Evolutionary conservation across 2,329 filamentous ascomycete species (phyloP), one percentile per base, ranked within the genome.

Genomic region (Pseudogymnoascus sp.): DNA sequence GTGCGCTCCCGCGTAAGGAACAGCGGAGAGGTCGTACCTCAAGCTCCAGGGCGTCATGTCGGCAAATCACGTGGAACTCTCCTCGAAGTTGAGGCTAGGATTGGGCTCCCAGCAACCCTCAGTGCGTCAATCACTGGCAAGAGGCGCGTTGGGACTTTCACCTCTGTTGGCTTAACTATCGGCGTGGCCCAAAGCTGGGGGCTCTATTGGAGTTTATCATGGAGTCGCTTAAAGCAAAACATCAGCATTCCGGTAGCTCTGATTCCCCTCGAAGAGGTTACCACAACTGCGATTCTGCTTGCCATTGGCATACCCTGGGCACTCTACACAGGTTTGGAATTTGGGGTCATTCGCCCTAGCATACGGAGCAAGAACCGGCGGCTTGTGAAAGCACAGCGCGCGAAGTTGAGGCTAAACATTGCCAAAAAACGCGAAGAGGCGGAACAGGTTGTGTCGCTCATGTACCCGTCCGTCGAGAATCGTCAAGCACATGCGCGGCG

Each of bases 321-420:
- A 35, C 64, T 71, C 9, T 77, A 77, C 59, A 70, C 73, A 30
- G 71, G 72, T 1, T 47, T 75, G 41, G 75, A 77, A 64, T 77
- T 76, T 63, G 73, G 73, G 2, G 69, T 72, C 43, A 70, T 75
- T 32, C 72, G 75, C 7, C 75, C 75, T 0, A 68, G 72, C 22
- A 69, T 74, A 58, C 69, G 71, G 34, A 70, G 71, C 62, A 69
- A 69, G 54, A 72, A 73, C 57, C 70, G 70, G 37, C 68, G 70
- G 50, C 66, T 70, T 12, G 66, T 74, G 18, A 71, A 72, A 32
- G 69, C 66, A 43, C 70, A 72, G 61, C 72, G 72, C 60, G 74
- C 72, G 57, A 68, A 73, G 62, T 63, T 77, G 25, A 72, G 68
- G 62, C 72, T 68, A 61, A 64, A 70, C 25, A 66, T 77, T 41